These are phyloP conservation scores for Geranium rotundifolium DNA, from an alignment of 345 rosid species.

Conservation along the genomic window DNA sequence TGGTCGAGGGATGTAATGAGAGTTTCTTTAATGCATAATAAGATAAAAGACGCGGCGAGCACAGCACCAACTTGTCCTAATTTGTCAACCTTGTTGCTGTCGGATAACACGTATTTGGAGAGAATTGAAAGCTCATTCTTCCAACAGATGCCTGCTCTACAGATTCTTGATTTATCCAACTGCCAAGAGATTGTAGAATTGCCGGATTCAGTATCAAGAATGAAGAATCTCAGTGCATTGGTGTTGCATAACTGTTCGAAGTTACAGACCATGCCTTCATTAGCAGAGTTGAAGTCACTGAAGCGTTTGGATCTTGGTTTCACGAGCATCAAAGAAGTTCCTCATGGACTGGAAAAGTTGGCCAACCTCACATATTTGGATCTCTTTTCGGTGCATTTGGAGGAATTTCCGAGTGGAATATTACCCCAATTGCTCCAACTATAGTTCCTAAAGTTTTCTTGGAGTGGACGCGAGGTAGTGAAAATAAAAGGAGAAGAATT, in stretches of 20 bases:
- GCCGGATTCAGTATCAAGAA: slow-evolving; percentile 13
- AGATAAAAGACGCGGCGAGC: background rate
- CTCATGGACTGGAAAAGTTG: slow-evolving; percentile 12
- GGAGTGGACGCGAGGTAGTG: background rate
- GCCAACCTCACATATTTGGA: slow-evolving; percentile 13
- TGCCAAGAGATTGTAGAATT: background rate
- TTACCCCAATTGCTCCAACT: slow-evolving; percentile 4
- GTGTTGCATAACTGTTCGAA: background rate
- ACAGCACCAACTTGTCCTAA: slow-evolving; percentile 7
- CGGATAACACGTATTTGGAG: background rate
- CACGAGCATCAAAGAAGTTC: slow-evolving; percentile 3
- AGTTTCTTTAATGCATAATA: slow-evolving; percentile 10
- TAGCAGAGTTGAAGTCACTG: slow-evolving; percentile 8
- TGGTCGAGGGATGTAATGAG: slow-evolving; percentile 5
- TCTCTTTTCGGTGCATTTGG: background rate
- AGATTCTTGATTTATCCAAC: slow-evolving; percentile 11
- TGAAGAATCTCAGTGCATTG: slow-evolving; percentile 11
- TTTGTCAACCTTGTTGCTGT: slow-evolving; percentile 10
- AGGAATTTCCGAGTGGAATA: slow-evolving; percentile 7
- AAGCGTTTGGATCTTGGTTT: slow-evolving; percentile 11
- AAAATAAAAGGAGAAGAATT: slow-evolving; percentile 9
- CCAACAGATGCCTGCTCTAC: too few species aligned
- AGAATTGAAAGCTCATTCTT: slow-evolving; percentile 10
- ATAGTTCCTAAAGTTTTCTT: slow-evolving; percentile 2
- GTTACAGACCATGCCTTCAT: slow-evolving; percentile 8